A percentile compares a stretch with the other conserved stretches of the same genome.
Conservation (phyloP, 495 filamentous ascomycete genomes). For the Aspergillus sclerotiicarbonarius region DNA sequence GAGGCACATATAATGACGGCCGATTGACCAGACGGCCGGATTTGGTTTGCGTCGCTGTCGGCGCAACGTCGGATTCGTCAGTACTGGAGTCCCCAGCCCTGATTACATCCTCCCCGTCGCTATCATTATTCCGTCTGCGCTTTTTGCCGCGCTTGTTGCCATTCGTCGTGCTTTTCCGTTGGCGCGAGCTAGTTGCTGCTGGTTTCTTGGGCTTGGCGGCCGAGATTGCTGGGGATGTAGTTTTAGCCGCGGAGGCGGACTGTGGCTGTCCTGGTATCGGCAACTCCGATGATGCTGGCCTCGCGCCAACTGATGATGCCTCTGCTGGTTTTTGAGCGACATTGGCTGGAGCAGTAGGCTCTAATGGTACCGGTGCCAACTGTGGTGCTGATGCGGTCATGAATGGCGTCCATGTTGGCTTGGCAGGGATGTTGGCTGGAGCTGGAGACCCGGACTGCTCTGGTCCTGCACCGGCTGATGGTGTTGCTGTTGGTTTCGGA, state of each 20-base stretch:
- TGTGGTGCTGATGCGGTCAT: background rate
- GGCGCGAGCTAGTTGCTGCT: conserved; percentile 10
- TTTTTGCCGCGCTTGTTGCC: conserved; percentile 33
- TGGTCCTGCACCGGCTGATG: background rate
- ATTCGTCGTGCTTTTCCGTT: conserved; percentile 13
- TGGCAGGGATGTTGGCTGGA: conserved; percentile 17
- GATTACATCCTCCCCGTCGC: conserved; percentile 41
- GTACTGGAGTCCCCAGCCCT: conserved; percentile 46
- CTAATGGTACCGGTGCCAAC: background rate
- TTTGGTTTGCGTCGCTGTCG: conserved; percentile 67
- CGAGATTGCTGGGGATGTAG: conserved; percentile 1
- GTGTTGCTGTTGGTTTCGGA: background rate
- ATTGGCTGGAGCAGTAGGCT: background rate
- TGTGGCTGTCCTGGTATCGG: conserved; percentile 5
- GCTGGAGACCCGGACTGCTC: no score
- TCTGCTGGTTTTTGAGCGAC: background rate
- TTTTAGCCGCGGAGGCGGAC: conserved; percentile 2
- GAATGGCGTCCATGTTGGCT: conserved; percentile 10
- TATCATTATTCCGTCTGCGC: conserved; percentile 47
- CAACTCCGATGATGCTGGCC: background rate
- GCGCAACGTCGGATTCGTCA: conserved; percentile 50
- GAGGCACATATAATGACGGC: conserved; percentile 66
- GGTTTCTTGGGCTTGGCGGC: conserved; percentile 14
- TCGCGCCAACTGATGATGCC: background rate
- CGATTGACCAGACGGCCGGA: conserved; percentile 80